Evolutionary conservation across 495 filamentous ascomycete species (phyloP), one percentile per base, ranked within the genome.

Genomic region (Podospora pseudoanserina): DNA sequence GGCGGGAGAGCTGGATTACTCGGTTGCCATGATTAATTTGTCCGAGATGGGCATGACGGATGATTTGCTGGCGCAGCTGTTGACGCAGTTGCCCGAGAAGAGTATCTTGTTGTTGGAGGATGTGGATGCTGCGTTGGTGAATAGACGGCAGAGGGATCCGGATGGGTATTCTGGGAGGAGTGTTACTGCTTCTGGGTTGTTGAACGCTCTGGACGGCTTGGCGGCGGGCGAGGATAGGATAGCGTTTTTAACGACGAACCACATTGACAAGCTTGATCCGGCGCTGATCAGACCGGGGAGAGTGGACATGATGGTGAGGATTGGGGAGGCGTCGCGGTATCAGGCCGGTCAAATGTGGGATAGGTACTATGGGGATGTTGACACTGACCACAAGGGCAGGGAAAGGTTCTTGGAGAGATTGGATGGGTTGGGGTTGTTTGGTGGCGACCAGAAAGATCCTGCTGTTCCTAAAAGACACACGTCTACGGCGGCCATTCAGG

Each of bases 171-270:
- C 86, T 27, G 93, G 95, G 39, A 89, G 89, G 5, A 97, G 93
- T 27, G 95, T 99, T 59, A 99, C 95, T 0, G 97, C 97, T 75
- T 97, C 95, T 0, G 95, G 95, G 0, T 76, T 99, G 63, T 78
- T 99, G 67, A 99, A 99, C 78, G 93, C 96, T 1, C 80, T 99
- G 16, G 95, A 99, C 71, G 95, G 95, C 0, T 89, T 97, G 7
- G 93, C 94, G n/a, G 96, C 94, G 67, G 92, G 92, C 2, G 95
- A 99, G 73, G 93, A 98, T 78, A 85, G 95, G 18, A 89, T 99
- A 64, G 86, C 96, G 18, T 95, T 99, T 76, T 85, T 99, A 63
- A 99, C 95, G 5, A 99, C 95, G 23, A 99, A 99, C 71, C 92
- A 97, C 69, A 87, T 96, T 32, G 92, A 96, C 65, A 86, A 91